These are phyloP conservation scores for Schwanniomyces sp. DNA, from an alignment of 805 yeast genomes.

Conservation along the genomic window DNA sequence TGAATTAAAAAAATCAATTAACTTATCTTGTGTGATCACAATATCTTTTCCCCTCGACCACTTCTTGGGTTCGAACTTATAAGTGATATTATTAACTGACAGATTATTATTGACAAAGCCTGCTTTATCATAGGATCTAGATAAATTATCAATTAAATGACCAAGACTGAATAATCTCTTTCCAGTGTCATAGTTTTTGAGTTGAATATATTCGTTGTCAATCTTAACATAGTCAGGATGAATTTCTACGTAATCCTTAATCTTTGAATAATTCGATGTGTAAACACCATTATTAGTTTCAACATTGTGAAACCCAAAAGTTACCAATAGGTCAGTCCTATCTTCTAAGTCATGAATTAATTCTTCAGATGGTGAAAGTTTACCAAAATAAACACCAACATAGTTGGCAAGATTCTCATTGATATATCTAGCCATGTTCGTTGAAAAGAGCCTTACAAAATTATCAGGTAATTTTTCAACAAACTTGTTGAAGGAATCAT, in stretches of 20 bases:
- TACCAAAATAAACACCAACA: constrained; percentile 74
- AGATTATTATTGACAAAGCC: constrained; percentile 7
- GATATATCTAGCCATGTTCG: constrained; percentile 69
- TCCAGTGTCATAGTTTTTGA: constrained; percentile 21
- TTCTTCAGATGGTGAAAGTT: constrained; percentile 33
- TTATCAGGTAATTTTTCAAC: constrained; percentile 41
- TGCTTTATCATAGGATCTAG: constrained; percentile 15
- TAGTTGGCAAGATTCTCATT: constrained; percentile 68
- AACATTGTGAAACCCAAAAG: constrained; percentile 60
- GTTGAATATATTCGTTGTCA: constrained; percentile 23
- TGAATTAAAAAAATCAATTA: constrained; percentile 33
- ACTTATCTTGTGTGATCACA: constrained; percentile 28
- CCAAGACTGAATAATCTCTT: constrained; percentile 25
- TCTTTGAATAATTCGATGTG: constrained; percentile 16
- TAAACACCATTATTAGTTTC: constrained; percentile 32
- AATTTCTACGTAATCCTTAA: constrained; percentile 32
- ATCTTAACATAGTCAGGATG: constrained; percentile 44
- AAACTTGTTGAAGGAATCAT: constrained; percentile 46
- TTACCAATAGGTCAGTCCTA: constrained; percentile 64
- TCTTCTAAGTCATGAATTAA: constrained; percentile 29
- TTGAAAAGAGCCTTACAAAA: constrained; percentile 49
- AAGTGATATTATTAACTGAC: constrained; percentile 14
- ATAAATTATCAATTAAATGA: constrained; percentile 33
- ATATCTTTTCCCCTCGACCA: neutral
- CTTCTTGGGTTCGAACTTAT: constrained; percentile 11